phyloP scores from a whole-genome alignment of 768 basidiomycete species.

The Tricholoma hemisulphureum region DNA sequence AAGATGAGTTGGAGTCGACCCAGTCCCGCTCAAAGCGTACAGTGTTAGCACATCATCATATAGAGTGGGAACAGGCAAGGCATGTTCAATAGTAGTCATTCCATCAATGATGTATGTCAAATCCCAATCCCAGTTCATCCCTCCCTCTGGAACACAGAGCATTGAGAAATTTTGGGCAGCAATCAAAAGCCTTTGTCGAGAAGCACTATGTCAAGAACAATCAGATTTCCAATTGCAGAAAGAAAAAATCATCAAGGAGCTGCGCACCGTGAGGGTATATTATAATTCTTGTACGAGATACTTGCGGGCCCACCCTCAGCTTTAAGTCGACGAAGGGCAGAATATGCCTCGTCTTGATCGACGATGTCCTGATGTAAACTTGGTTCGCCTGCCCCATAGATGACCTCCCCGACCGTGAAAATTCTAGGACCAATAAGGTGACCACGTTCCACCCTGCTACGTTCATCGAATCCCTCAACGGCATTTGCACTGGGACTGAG shows the following conservation, averaged over 20 bases:
- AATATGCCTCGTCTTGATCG: conserved; percentile 58
- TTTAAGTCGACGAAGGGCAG: conserved; percentile 66
- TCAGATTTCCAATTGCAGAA: neutral
- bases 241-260: neutral
- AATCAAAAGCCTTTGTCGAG: conserved; percentile 62
- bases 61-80: conserved; percentile 60
- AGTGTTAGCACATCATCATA: conserved; percentile 68
- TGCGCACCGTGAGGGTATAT: conserved; percentile 59
- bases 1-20: conserved; percentile 70
- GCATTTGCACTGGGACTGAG: conserved; percentile 63
- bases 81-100: conserved; percentile 68
- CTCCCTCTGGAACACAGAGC: conserved; percentile 75
- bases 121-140: conserved; percentile 82
- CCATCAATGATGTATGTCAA: conserved; percentile 78
- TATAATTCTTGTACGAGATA: conserved; percentile 80
- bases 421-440: conserved; percentile 69
- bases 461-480: conserved; percentile 62
- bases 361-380: conserved; percentile 61
- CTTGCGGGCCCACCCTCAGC: conserved; percentile 68
- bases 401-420: conserved; percentile 64
- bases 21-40: conserved; percentile 67
- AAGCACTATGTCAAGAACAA: conserved; percentile 42
- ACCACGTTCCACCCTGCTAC: conserved; percentile 67
- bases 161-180: conserved; percentile 62
- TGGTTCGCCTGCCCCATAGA: conserved; percentile 53